phyloP scores from a whole-genome alignment of 1,139 yeast genomes.

The Suhomyces taliae region DNA sequence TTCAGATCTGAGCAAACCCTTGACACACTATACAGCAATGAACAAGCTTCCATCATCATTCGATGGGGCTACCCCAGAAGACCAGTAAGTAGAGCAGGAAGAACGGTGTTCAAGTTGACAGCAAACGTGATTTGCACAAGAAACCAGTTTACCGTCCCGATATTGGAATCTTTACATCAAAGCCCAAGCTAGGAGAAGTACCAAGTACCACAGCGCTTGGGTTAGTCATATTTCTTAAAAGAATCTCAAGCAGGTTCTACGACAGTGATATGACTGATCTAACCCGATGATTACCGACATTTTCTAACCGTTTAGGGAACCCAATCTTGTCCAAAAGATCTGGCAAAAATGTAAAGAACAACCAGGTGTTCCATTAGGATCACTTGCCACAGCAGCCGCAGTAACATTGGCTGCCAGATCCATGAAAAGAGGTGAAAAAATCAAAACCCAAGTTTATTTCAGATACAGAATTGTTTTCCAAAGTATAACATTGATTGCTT shows the following conservation, averaged over 20 bases:
- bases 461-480: conserved; percentile 89
- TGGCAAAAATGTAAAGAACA: conserved; percentile 57
- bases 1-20: not conserved
- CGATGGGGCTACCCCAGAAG: conserved; percentile 18
- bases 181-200: too few relatives aligned
- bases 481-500: conserved; percentile 75
- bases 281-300: too few relatives aligned
- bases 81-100: conserved; percentile 18
- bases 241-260: too few relatives aligned
- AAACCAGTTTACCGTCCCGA: not conserved
- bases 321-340: conserved; percentile 22
- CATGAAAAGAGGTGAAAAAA: conserved; percentile 67
- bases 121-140: too few relatives aligned
- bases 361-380: conserved; percentile 80
- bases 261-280: too few relatives aligned
- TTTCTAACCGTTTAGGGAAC: conserved; percentile 15
- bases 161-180: not conserved
- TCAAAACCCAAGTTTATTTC: conserved; percentile 81
- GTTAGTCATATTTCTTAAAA: too few relatives aligned
- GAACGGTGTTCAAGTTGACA: too few relatives aligned
- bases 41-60: conserved; percentile 22
- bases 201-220: too few relatives aligned
- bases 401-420: conserved; percentile 77
- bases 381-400: conserved; percentile 77
- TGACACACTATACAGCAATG: not conserved